Evolutionary conservation across 2,329 filamentous ascomycete species (phyloP).

Genomic region (Alternaria sp.): DNA sequence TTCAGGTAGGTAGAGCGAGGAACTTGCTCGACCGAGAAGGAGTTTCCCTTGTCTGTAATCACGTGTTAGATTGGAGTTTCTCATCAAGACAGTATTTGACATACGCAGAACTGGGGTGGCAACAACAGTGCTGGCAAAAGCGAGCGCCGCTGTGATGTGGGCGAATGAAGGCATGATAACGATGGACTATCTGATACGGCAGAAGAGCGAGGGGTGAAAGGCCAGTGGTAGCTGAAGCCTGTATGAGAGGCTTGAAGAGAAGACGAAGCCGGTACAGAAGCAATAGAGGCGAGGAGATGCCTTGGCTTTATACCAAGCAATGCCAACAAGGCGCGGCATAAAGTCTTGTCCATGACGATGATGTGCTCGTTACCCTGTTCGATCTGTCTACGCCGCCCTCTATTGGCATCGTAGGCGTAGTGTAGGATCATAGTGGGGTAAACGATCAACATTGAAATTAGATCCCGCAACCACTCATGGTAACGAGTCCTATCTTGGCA

Average conservation of each 20-base stretch:
- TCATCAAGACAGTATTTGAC: not conserved
- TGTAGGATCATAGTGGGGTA: slow-evolving; percentile 13
- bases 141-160: slow-evolving; percentile 41
- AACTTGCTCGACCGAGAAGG: slow-evolving; percentile 43
- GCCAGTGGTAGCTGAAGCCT: slow-evolving; percentile 20
- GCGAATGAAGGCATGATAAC: slow-evolving; percentile 43
- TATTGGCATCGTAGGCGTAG: slow-evolving; percentile 7
- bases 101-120: slow-evolving; percentile 36
- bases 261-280: slow-evolving; percentile 18
- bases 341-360: slow-evolving; percentile 10
- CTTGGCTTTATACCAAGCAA: slow-evolving; percentile 40
- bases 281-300: slow-evolving; percentile 19
- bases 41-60: slow-evolving; percentile 26
- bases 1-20: slow-evolving; percentile 38
- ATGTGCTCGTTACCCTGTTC: slow-evolving; percentile 14
- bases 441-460: slow-evolving; percentile 36
- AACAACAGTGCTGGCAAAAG: slow-evolving; percentile 31
- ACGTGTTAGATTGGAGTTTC: not conserved
- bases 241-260: slow-evolving; percentile 9
- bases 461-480: slow-evolving; percentile 27
- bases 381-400: slow-evolving; percentile 9
- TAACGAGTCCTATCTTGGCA: slow-evolving; percentile 38
- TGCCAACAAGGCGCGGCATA: slow-evolving; percentile 15
- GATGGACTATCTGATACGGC: slow-evolving; percentile 4
- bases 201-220: slow-evolving; percentile 17